Conservation (phyloP, 2,329 filamentous ascomycete genomes). For the Cercospora sp. region DNA sequence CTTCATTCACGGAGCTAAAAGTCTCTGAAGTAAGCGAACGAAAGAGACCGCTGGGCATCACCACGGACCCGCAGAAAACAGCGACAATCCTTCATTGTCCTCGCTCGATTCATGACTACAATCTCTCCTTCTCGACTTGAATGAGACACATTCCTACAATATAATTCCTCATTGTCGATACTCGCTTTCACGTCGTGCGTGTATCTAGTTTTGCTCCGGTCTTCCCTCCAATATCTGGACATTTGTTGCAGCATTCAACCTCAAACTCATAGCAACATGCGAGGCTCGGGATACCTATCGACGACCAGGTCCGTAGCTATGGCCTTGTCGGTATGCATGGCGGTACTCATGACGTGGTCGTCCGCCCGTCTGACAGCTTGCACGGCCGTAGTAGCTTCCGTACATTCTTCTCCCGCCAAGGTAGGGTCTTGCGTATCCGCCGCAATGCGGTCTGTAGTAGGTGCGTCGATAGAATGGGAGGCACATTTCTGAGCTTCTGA, state of each 20-base stretch:
- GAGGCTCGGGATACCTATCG: background rate
- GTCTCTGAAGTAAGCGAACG: background rate
- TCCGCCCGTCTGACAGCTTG: background rate
- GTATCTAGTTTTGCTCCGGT: background rate
- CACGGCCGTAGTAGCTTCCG: background rate
- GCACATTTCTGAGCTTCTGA: background rate
- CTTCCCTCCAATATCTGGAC: background rate
- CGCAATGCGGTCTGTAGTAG: constrained; percentile 1
- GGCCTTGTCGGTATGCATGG: background rate
- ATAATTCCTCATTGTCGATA: background rate
- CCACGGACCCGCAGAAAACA: background rate
- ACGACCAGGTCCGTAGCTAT: background rate
- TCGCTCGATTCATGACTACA: background rate
- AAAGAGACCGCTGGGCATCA: background rate
- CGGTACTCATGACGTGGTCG: background rate
- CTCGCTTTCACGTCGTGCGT: background rate
- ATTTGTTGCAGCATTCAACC: background rate
- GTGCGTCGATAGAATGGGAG: background rate
- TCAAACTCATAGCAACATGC: background rate
- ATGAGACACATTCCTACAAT: background rate
- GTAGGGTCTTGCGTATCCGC: constrained; percentile 3
- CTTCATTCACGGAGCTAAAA: background rate
- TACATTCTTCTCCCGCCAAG: background rate
- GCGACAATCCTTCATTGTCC: background rate
- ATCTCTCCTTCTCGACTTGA: background rate